These are phyloP conservation scores for Ustanciosporium gigantosporum DNA, from an alignment of 1,284 basidiomycete genomes.

Conservation along the genomic window DNA sequence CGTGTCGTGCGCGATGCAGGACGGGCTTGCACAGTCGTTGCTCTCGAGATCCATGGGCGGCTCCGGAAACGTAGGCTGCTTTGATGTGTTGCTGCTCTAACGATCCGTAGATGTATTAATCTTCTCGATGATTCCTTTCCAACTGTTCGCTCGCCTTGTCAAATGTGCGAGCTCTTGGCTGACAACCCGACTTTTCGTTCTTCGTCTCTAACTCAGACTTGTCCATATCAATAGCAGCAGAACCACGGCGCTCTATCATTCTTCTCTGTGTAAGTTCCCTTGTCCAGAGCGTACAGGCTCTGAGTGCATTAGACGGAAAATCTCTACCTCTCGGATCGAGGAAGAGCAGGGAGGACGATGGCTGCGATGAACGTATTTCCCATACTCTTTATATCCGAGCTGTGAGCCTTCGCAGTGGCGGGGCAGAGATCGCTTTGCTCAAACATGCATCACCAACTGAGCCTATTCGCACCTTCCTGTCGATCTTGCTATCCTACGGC, in stretches of 20 bases:
- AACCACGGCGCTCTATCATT: neutral
- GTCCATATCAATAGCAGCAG: no score
- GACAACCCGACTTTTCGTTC: neutral
- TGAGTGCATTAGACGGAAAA: no score
- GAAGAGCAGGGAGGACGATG: no score
- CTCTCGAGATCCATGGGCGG: no score
- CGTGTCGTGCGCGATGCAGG: constrained; percentile 22
- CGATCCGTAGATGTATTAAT: constrained; percentile 44
- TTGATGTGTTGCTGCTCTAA: constrained; percentile 28
- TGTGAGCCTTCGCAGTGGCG: constrained; percentile 47
- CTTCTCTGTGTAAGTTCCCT: neutral
- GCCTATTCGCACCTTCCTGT: constrained; percentile 8
- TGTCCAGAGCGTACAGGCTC: no score
- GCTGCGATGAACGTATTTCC: constrained; percentile 39
- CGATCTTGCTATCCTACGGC: no score
- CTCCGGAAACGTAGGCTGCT: no score
- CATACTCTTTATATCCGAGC: constrained; percentile 43
- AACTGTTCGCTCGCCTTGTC: neutral
- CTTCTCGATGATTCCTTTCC: constrained; percentile 37
- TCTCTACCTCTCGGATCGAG: no score
- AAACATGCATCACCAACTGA: constrained; percentile 51
- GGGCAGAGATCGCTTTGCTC: constrained; percentile 43
- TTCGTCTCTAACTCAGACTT: no score
- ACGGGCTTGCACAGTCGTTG: no score
- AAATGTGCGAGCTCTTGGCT: neutral